Evolutionary conservation across 2,329 filamentous ascomycete genomes (phyloP).

Genomic region (Botrytis squamosa): DNA sequence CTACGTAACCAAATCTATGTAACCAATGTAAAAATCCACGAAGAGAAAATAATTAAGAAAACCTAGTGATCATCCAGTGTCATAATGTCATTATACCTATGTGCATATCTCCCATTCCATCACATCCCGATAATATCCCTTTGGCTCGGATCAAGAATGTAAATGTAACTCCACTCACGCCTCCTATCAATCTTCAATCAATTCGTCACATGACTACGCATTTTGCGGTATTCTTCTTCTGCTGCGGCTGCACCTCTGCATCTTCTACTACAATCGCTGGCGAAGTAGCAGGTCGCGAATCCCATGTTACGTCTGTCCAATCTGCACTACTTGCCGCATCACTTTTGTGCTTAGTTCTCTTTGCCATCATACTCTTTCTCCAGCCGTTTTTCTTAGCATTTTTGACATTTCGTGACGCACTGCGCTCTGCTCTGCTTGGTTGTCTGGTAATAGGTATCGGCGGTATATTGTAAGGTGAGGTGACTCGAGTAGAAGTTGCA

Average conservation of each 20-base stretch:
- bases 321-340: slow-evolving; percentile 48
- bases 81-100: neutral
- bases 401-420: slow-evolving; percentile 61
- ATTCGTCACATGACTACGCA: neutral
- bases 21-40: neutral
- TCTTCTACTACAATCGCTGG: slow-evolving; percentile 22
- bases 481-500: slow-evolving; percentile 33
- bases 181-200: neutral
- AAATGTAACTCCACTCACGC: neutral
- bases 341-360: slow-evolving; percentile 43
- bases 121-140: neutral
- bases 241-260: neutral
- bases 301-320: slow-evolving; percentile 51
- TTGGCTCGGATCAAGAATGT: neutral
- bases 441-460: slow-evolving; percentile 32
- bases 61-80: neutral
- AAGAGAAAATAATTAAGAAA: neutral
- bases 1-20: neutral
- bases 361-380: slow-evolving; percentile 40
- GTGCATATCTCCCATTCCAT: neutral
- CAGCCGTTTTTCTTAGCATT: slow-evolving; percentile 60
- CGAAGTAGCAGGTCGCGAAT: slow-evolving; percentile 17
- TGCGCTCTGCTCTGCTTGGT: slow-evolving; percentile 57
- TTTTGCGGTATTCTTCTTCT: slow-evolving; percentile 1
- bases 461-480: slow-evolving; percentile 15